Conservation (phyloP, 371 early-diverging fungal genomes). For the Funneliformis caledonium region DNA sequence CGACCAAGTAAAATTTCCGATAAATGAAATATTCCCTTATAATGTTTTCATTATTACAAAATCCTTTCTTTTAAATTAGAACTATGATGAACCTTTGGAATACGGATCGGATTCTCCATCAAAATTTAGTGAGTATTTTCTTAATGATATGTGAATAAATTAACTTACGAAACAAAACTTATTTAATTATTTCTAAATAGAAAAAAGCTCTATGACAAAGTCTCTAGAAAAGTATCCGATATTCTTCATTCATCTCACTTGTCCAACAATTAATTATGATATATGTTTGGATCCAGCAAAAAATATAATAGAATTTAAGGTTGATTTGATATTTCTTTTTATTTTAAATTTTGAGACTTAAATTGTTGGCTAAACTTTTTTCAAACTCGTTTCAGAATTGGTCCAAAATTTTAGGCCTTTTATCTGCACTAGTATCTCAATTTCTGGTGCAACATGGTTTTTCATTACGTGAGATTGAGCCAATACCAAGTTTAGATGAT, state of each 20-base stretch:
- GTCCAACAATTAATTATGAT: slow-evolving; percentile 52
- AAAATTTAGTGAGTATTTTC: slow-evolving; percentile 2
- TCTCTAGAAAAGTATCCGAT: slow-evolving; percentile 49
- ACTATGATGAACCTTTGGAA: neutral
- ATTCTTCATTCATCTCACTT: slow-evolving; percentile 54
- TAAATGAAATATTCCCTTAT: neutral
- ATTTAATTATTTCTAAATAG: neutral
- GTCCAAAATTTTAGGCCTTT: slow-evolving; percentile 26
- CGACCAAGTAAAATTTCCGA: no score
- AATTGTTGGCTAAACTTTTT: neutral
- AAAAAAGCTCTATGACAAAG: neutral
- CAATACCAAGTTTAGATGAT: neutral
- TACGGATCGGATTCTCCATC: neutral
- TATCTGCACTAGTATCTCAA: slow-evolving; percentile 24
- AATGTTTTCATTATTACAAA: neutral
- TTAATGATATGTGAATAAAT: neutral
- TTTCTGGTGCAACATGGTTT: slow-evolving; percentile 30
- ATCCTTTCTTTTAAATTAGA: neutral
- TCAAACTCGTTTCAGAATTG: slow-evolving; percentile 34
- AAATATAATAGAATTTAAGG: slow-evolving; percentile 51
- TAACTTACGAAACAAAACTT: neutral
- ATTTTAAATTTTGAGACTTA: neutral
- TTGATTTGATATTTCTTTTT: slow-evolving; percentile 7
- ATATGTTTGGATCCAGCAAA: slow-evolving; percentile 54
- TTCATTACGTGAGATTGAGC: neutral